Percentiles rank a stretch among this genome's conserved stretches.
Conservation (phyloP, 2,329 filamentous ascomycete species). For the Tothia fuscella region DNA sequence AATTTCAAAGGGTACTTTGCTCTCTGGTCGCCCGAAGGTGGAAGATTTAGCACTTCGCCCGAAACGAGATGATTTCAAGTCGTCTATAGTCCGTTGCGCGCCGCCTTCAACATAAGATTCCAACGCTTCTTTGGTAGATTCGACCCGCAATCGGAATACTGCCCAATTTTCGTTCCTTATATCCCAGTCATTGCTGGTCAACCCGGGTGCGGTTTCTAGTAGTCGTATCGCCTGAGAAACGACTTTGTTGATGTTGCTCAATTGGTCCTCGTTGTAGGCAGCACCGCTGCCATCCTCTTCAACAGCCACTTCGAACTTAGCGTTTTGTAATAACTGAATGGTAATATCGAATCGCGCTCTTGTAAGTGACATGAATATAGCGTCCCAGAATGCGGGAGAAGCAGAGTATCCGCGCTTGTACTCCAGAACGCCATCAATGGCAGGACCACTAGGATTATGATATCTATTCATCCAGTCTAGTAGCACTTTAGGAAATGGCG, state of each 20-base stretch:
- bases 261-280: conserved; percentile 64
- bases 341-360: conserved; percentile 62
- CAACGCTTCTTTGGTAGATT: conserved; percentile 56
- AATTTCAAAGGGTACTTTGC: conserved; percentile 77
- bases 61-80: conserved; percentile 16
- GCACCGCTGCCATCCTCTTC: conserved; percentile 49
- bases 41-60: conserved; percentile 29
- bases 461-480: conserved; percentile 71
- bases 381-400: conserved; percentile 74
- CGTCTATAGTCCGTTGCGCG: conserved; percentile 35
- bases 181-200: conserved; percentile 62
- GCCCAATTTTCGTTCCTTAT: conserved; percentile 72
- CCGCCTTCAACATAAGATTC: conserved; percentile 69
- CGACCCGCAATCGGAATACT: conserved; percentile 65
- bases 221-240: conserved; percentile 56
- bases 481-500: conserved; percentile 62
- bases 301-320: conserved; percentile 67
- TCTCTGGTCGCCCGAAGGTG: conserved; percentile 63
- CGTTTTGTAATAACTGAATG: conserved; percentile 55
- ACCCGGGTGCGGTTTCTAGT: conserved; percentile 61
- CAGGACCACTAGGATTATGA: conserved; percentile 59
- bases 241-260: conserved; percentile 67
- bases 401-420: conserved; percentile 61
- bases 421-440: conserved; percentile 52
- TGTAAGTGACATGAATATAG: conserved; percentile 59